Conservation (phyloP, 1,139 yeast genomes). For the Taphrina wiesneri region DNA sequence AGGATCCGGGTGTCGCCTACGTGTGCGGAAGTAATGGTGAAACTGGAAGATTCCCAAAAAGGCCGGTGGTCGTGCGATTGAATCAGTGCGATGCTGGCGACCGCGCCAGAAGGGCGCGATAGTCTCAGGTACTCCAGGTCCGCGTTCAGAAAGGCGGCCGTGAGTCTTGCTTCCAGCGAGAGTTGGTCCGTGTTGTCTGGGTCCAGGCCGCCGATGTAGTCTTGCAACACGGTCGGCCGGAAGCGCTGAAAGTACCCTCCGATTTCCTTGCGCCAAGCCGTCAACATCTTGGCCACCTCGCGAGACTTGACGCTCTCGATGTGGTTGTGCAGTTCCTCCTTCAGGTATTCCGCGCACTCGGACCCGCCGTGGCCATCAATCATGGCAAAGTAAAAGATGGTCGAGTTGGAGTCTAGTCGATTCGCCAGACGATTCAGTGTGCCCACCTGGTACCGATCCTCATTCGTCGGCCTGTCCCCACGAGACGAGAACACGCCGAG, state of each 20-base stretch:
- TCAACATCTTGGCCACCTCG: conserved; percentile 31
- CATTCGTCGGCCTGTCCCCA: conserved; percentile 74
- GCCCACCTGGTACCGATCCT: conserved; percentile 68
- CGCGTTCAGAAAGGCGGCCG: conserved; percentile 61
- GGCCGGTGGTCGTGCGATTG: conserved; percentile 55
- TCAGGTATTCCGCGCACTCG: conserved; percentile 22
- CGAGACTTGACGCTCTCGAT: conserved; percentile 55
- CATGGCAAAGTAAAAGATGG: conserved; percentile 31
- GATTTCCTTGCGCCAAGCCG: conserved; percentile 31
- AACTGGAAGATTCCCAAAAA: conserved; percentile 71
- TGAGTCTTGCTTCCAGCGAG: conserved; percentile 49
- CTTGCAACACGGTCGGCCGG: conserved; percentile 25
- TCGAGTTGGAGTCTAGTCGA: conserved; percentile 8
- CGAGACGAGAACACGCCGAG: conserved; percentile 79
- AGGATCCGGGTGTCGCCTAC: conserved; percentile 96
- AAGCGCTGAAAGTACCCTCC: conserved; percentile 31
- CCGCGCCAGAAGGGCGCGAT: conserved; percentile 73
- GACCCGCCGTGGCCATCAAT: conserved; percentile 35
- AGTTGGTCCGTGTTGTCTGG: conserved; percentile 32
- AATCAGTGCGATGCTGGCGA: conserved; percentile 63
- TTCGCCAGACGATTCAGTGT: conserved; percentile 48
- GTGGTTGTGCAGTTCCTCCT: conserved; percentile 46
- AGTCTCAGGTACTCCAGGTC: conserved; percentile 53
- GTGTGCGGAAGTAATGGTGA: conserved; percentile 77
- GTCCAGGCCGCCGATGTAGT: conserved; percentile 32